Evolutionary conservation across 139 green algal species (phyloP), one percentile per base, ranked within the genome.

Genomic region (Chlorella sp.): DNA sequence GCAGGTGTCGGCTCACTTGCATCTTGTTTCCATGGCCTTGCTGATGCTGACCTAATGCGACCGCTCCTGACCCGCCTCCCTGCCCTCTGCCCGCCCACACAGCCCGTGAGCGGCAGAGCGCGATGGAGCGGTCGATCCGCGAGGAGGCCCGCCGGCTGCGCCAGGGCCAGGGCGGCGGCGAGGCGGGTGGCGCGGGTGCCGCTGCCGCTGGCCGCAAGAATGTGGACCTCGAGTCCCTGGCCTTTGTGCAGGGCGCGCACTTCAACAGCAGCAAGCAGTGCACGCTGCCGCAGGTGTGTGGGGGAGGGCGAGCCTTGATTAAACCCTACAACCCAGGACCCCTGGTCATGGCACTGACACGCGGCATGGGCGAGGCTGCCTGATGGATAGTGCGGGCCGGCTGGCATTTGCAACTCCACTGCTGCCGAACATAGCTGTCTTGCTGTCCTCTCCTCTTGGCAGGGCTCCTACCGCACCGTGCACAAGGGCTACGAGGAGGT

Each of bases 401-500:
- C n/a, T n/a, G n/a, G n/a, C n/a, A n/a, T 60, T 60, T 60, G 11
- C 51, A 21, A 21, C 44, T 51, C 7, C 44, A 16, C 44, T 16
- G 44, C 44, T 51, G 44, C 44, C 44, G 9, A 51, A 51, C 44
- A n/a, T n/a, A n/a, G n/a, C 32, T 56, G 38, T 51, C 9, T 11
- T 36, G 30, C 93, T 83, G 38, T 3, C 71, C 65, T 91, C 6
- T 71, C 88, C 36, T 28, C 93, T 92, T 23, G 11, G 36, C 73
- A 88, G n/a, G 94, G 93, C 23, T 95, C 92, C 16, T 97, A 94
- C 78, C 89, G 94, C 69, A 92, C 87, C 16, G 73, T 89, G 16
- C 82, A 89, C 73, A 90, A 97, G 93, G 97, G 96, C 1, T 99
- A 98, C 65, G 97, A 99, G 87, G 97, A 99, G 93, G 96, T 99